Evolutionary conservation across 75 land plant genomes (phyloP).

Genomic region (Isoetes taiwanensis): DNA sequence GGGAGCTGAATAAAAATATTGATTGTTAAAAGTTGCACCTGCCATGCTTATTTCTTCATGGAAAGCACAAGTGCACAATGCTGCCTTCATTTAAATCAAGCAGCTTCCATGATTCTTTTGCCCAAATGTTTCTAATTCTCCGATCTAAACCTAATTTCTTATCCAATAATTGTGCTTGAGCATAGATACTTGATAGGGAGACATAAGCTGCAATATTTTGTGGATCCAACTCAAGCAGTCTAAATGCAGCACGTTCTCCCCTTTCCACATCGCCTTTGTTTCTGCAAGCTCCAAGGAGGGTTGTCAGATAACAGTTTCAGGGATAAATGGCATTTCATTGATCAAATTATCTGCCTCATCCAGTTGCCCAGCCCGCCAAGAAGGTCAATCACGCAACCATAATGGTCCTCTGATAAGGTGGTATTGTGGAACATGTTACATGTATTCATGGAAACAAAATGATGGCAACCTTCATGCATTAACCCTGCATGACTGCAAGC

Average conservation of each 20-base stretch:
- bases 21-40: no score
- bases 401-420: background rate
- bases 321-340: constrained; percentile 12
- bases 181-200: constrained; percentile 19
- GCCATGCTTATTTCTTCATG: no score
- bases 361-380: background rate
- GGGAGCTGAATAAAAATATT: no score
- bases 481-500: constrained; percentile 42
- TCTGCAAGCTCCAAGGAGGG: constrained; percentile 17
- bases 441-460: constrained; percentile 30
- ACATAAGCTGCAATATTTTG: constrained; percentile 11
- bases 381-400: constrained; percentile 9
- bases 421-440: no score
- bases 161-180: no score
- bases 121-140: no score
- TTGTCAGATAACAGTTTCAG: constrained; percentile 12
- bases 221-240: constrained; percentile 11
- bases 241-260: constrained; percentile 5
- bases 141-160: no score
- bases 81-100: no score
- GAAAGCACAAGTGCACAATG: no score
- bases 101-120: no score
- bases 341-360: constrained; percentile 11
- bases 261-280: constrained; percentile 7
- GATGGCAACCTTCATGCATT: constrained; percentile 26